A percentile compares a stretch with the other conserved stretches of the same genome.
These are phyloP conservation scores for Arthrobotrys sphaeroides DNA, from an alignment of 2,329 filamentous ascomycete genomes.

Conservation along the genomic window DNA sequence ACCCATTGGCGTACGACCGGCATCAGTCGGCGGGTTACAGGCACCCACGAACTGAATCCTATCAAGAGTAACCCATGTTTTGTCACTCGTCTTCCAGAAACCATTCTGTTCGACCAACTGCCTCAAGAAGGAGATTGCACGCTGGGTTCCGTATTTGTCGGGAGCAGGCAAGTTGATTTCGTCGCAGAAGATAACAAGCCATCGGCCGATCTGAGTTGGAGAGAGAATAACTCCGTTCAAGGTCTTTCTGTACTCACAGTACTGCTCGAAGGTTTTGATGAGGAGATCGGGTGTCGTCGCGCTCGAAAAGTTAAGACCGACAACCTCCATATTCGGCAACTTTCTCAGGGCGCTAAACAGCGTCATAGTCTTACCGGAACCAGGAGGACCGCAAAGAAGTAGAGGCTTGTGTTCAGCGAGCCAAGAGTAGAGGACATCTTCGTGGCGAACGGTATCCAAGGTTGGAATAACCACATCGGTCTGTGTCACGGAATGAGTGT, in stretches of 20 bases:
- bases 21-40: slow-evolving; percentile 97
- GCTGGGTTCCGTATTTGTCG: slow-evolving; percentile 96
- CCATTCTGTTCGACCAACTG: slow-evolving; percentile 98
- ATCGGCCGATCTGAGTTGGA: slow-evolving; percentile 93
- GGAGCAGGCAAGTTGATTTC: slow-evolving; percentile 99
- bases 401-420: slow-evolving; percentile 98
- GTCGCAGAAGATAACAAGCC: slow-evolving; percentile 98
- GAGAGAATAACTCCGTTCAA: slow-evolving; percentile 94
- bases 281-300: slow-evolving; percentile 96
- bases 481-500: slow-evolving; percentile 96
- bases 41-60: slow-evolving; percentile 98
- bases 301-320: slow-evolving; percentile 98
- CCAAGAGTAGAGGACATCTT: slow-evolving; percentile 99
- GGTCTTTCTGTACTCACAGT: slow-evolving; percentile 99
- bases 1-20: slow-evolving; percentile 92
- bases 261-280: slow-evolving; percentile 99
- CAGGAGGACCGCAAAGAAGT: slow-evolving; percentile 93
- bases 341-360: slow-evolving; percentile 97
- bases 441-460: slow-evolving; percentile 93
- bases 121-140: slow-evolving; percentile 94
- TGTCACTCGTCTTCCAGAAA: slow-evolving; percentile 97
- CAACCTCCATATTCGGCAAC: slow-evolving; percentile 97
- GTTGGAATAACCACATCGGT: slow-evolving; percentile 99
- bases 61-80: slow-evolving; percentile 96
- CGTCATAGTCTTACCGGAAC: slow-evolving; percentile 99